phyloP scores from a whole-genome alignment of 1,139 yeast genomes.

The Diutina sp. region DNA sequence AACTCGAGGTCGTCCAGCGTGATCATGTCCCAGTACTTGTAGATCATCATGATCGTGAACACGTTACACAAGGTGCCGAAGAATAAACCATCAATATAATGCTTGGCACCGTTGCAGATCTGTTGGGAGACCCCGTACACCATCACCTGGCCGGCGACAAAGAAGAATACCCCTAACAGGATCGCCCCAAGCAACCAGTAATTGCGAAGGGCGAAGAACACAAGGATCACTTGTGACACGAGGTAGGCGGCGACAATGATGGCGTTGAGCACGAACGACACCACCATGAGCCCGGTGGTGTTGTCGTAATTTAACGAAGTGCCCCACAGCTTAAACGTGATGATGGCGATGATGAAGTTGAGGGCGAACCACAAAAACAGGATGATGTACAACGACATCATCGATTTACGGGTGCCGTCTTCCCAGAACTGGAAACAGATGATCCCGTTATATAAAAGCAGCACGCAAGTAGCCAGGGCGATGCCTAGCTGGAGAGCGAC shows the following conservation, averaged over 20 bases:
- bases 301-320: constrained; percentile 25
- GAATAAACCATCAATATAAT: constrained; percentile 82
- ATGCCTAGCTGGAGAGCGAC: constrained; percentile 73
- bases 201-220: constrained; percentile 54
- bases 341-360: constrained; percentile 52
- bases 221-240: constrained; percentile 58
- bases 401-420: constrained; percentile 66
- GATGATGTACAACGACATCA: constrained; percentile 40
- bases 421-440: constrained; percentile 87
- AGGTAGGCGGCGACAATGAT: constrained; percentile 49
- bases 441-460: constrained; percentile 61
- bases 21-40: constrained; percentile 93
- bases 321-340: constrained; percentile 67
- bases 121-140: constrained; percentile 52
- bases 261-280: constrained; percentile 61
- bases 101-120: constrained; percentile 64
- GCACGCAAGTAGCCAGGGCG: constrained; percentile 56
- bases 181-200: constrained; percentile 87
- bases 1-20: constrained; percentile 95
- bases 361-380: constrained; percentile 42
- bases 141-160: constrained; percentile 68
- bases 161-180: constrained; percentile 54
- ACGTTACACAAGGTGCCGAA: constrained; percentile 73
- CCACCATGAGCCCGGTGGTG: constrained; percentile 55
- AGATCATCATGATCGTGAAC: constrained; percentile 85